These are phyloP conservation scores for Lactifluus subvellereus DNA, from an alignment of 768 basidiomycete species.

Conservation along the genomic window DNA sequence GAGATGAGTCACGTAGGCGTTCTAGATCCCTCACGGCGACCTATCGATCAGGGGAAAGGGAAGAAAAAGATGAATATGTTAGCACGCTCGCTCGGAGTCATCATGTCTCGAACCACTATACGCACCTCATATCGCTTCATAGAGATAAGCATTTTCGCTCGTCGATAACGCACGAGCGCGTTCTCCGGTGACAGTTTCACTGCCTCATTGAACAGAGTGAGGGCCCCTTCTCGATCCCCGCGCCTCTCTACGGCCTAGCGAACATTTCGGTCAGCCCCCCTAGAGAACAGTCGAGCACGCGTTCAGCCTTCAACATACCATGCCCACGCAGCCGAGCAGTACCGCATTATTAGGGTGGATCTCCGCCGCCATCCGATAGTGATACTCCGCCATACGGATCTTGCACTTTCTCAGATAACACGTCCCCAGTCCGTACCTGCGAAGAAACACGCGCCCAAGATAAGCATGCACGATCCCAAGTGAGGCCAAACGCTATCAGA, in stretches of 20 bases:
- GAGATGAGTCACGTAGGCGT: slow-evolving; percentile 71
- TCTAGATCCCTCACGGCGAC: slow-evolving; percentile 77
- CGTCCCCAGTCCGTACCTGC: slow-evolving; percentile 97
- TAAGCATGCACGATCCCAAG: slow-evolving; percentile 15
- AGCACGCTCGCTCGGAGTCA: slow-evolving; percentile 24
- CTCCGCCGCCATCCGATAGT: slow-evolving; percentile 85
- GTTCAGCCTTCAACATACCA: slow-evolving; percentile 53
- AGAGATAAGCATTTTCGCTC: slow-evolving; percentile 85
- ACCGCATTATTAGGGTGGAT: slow-evolving; percentile 96
- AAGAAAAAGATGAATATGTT: slow-evolving; percentile 13
- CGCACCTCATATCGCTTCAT: slow-evolving; percentile 80
- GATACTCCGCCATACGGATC: slow-evolving; percentile 89
- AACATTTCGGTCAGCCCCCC: slow-evolving; percentile 19
- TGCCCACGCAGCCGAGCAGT: slow-evolving; percentile 91
- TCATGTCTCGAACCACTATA: slow-evolving; percentile 21
- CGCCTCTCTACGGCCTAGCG: slow-evolving; percentile 81
- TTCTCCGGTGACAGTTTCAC: slow-evolving; percentile 77
- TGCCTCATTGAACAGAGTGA: slow-evolving; percentile 77
- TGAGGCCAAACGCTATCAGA: slow-evolving; percentile 12
- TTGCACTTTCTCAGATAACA: slow-evolving; percentile 96
- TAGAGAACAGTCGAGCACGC: slow-evolving; percentile 1
- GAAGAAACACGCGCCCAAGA: slow-evolving; percentile 21
- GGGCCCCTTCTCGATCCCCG: slow-evolving; percentile 68
- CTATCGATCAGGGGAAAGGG: slow-evolving; percentile 38
- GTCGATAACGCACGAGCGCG: slow-evolving; percentile 88